Evolutionary conservation across 768 basidiomycete genomes (phyloP).

Genomic region (Gloeophyllum trabeum): DNA sequence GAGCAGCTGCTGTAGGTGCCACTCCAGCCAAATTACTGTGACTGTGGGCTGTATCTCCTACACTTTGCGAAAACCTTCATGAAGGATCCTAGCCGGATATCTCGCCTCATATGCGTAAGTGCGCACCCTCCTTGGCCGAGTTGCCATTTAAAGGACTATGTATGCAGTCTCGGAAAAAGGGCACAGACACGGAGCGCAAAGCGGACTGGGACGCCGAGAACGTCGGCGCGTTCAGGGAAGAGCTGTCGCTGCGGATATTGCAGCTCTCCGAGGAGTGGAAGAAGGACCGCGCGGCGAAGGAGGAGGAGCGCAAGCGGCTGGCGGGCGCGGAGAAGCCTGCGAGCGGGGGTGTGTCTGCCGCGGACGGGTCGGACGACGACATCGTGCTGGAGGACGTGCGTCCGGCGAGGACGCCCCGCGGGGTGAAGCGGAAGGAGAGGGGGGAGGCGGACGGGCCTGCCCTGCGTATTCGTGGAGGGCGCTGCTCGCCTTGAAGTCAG

Average conservation of each 20-base stretch:
- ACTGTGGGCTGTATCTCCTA: slow-evolving; percentile 88
- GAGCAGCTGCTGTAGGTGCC: slow-evolving; percentile 50
- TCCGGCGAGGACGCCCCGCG: neutral
- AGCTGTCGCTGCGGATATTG: slow-evolving; percentile 28
- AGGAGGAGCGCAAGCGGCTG: slow-evolving; percentile 21
- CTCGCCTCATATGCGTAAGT: slow-evolving; percentile 36
- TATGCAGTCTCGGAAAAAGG: slow-evolving; percentile 18
- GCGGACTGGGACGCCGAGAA: slow-evolving; percentile 39
- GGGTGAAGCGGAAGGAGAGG: neutral
- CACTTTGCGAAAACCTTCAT: slow-evolving; percentile 81
- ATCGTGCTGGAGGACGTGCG: slow-evolving; percentile 23
- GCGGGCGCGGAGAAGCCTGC: slow-evolving; percentile 17
- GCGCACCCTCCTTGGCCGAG: slow-evolving; percentile 7
- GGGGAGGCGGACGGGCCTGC: neutral
- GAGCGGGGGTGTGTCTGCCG: slow-evolving; percentile 13
- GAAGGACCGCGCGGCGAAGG: slow-evolving; percentile 17
- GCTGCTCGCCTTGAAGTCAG: too few species aligned
- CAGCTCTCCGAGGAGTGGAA: slow-evolving; percentile 29
- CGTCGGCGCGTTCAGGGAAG: slow-evolving; percentile 35
- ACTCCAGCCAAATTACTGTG: slow-evolving; percentile 77
- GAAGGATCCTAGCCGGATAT: slow-evolving; percentile 40
- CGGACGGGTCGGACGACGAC: slow-evolving; percentile 25
- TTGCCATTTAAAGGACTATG: neutral
- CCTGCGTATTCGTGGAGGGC: too few species aligned
- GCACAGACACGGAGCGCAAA: slow-evolving; percentile 25